These are phyloP conservation scores for Nothomitra cinnamomea DNA, from an alignment of 2,329 filamentous ascomycete genomes.

Conservation along the genomic window DNA sequence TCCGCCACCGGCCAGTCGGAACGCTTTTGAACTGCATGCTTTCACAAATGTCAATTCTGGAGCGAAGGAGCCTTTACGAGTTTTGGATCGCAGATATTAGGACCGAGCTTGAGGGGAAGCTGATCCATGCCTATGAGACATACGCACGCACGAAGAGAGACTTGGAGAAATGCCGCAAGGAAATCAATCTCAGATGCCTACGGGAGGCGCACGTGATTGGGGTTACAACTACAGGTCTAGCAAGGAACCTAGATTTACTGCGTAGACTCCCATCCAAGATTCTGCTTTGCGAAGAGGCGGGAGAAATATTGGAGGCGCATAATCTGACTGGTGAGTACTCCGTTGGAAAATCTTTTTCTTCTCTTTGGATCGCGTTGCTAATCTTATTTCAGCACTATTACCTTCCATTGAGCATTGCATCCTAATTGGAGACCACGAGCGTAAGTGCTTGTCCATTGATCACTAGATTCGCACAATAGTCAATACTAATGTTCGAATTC, in stretches of 20 bases:
- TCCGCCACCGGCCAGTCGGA: slow-evolving; percentile 4
- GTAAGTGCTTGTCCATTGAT: neutral
- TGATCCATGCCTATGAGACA: slow-evolving; percentile 1
- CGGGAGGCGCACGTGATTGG: slow-evolving; percentile 33
- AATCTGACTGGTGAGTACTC: slow-evolving; percentile 18
- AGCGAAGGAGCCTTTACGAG: slow-evolving; percentile 9
- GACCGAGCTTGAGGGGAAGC: neutral
- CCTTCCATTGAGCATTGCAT: slow-evolving; percentile 26
- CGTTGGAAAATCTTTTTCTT: no score
- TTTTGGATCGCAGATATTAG: slow-evolving; percentile 5
- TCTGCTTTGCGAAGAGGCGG: slow-evolving; percentile 27
- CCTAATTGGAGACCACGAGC: slow-evolving; percentile 27
- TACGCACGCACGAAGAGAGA: slow-evolving; percentile 9
- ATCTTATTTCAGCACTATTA: slow-evolving; percentile 16
- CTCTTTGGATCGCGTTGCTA: no score
- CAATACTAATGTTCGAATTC: no score
- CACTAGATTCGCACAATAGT: no score
- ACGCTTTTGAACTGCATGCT: slow-evolving; percentile 8
- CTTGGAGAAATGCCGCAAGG: slow-evolving; percentile 16
- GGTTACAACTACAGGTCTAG: slow-evolving; percentile 42
- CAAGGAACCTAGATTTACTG: slow-evolving; percentile 32
- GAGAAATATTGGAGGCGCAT: slow-evolving; percentile 26
- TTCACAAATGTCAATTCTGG: slow-evolving; percentile 13
- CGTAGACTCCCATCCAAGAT: slow-evolving; percentile 26
- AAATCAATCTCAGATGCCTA: slow-evolving; percentile 24